Evolutionary conservation across 306 rosid species (phyloP).

Genomic region (Malus fusca): DNA sequence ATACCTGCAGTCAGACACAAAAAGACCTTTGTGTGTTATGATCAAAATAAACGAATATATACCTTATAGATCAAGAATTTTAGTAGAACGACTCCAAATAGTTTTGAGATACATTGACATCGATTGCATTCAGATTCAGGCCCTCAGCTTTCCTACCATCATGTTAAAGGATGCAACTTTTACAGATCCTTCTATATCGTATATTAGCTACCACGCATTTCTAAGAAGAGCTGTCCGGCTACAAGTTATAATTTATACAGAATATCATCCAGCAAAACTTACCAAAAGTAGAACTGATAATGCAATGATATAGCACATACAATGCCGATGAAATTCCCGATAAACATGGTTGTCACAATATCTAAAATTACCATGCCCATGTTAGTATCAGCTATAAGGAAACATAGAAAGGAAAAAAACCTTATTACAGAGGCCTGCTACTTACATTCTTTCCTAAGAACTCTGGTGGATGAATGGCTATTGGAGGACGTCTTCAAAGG

Average conservation of each 20-base stretch:
- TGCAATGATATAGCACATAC: constrained; percentile 79
- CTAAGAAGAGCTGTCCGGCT: not conserved
- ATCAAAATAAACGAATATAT: not conserved
- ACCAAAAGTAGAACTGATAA: constrained; percentile 96
- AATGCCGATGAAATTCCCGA: constrained; percentile 89
- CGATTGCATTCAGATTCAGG: no score
- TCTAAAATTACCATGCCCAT: constrained; percentile 37
- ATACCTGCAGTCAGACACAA: constrained; percentile 45
- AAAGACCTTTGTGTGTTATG: not conserved
- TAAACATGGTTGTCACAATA: constrained; percentile 81
- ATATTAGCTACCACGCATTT: no score
- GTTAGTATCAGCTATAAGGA: constrained; percentile 14
- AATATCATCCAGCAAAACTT: constrained; percentile 29
- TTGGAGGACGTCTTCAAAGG: constrained; percentile 24
- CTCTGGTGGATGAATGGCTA: constrained; percentile 39
- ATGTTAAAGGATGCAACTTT: no score
- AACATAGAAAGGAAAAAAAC: not conserved
- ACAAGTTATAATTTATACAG: not conserved
- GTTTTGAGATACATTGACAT: no score
- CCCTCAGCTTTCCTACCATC: no score
- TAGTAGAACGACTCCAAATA: no score
- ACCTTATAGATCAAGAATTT: no score
- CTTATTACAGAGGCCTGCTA: not conserved
- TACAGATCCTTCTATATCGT: no score
- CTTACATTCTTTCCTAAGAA: constrained; percentile 67